Conservation (phyloP, 805 yeast species). For the Metschnikowia reukaufii region DNA sequence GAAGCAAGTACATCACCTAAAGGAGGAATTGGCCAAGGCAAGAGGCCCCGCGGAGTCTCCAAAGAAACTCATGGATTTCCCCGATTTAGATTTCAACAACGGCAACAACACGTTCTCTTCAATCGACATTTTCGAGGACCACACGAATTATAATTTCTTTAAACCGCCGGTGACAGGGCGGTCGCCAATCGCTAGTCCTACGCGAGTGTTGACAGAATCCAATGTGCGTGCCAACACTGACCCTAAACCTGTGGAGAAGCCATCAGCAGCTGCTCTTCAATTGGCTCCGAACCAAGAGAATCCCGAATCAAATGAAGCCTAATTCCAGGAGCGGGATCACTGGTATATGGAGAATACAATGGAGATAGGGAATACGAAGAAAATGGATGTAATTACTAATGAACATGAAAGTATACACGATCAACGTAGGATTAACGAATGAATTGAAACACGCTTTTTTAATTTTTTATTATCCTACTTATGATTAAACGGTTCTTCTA, state of each 20-base stretch:
- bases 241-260: background rate
- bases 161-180: slow-evolving; percentile 2
- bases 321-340: too few species aligned
- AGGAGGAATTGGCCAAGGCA: slow-evolving; percentile 9
- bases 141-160: slow-evolving; percentile 12
- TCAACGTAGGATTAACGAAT: background rate
- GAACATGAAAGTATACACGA: too few species aligned
- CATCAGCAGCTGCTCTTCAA: background rate
- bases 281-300: background rate
- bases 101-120: slow-evolving; percentile 14
- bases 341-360: too few species aligned
- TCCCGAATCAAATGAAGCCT: background rate
- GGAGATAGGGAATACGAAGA: too few species aligned
- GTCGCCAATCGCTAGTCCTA: slow-evolving; percentile 12
- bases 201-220: slow-evolving; percentile 11
- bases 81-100: slow-evolving; percentile 14
- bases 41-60: background rate
- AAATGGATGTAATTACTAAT: background rate
- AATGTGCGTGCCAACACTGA: slow-evolving; percentile 1
- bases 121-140: slow-evolving; percentile 17
- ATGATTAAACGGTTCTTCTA: slow-evolving; percentile 66
- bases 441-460: background rate
- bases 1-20: slow-evolving; percentile 7
- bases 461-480: background rate
- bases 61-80: slow-evolving; percentile 5